Evolutionary conservation across 164 flowering plant genomes (phyloP).

Genomic region (Vitis riparia): DNA sequence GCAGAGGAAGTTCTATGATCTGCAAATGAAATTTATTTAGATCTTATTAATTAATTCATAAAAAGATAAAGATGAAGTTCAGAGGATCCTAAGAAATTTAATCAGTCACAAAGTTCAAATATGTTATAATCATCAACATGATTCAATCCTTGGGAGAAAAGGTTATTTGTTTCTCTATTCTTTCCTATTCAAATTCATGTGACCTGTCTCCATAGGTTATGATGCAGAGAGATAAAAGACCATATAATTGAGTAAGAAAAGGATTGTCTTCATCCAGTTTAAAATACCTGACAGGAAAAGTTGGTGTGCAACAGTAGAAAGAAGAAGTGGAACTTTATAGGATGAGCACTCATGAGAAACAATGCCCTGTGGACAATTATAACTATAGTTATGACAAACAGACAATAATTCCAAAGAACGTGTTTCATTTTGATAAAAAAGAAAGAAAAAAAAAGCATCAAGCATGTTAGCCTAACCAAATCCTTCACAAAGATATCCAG

Average conservation of each 20-base stretch:
- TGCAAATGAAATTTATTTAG: not conserved
- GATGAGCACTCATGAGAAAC: slow-evolving; percentile 72
- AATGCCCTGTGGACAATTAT: slow-evolving; percentile 69
- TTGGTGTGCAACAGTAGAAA: slow-evolving; percentile 83
- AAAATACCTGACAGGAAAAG: slow-evolving; percentile 75
- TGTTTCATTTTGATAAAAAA: not conserved
- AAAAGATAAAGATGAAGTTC: not conserved
- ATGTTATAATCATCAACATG: too few relatives aligned
- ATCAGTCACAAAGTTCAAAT: too few relatives aligned
- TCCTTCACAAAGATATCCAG: slow-evolving; percentile 98
- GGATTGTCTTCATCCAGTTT: not conserved
- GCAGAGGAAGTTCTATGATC: not conserved
- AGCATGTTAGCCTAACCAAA: slow-evolving; percentile 53
- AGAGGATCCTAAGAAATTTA: not conserved
- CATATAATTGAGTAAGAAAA: not conserved
- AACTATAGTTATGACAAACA: not conserved
- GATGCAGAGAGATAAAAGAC: not conserved
- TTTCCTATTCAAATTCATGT: too few relatives aligned
- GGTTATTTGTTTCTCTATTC: too few relatives aligned
- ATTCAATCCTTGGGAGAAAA: too few relatives aligned
- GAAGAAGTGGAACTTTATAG: slow-evolving; percentile 76
- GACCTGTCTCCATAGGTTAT: too few relatives aligned
- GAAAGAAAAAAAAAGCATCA: not conserved
- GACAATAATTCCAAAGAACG: not conserved
- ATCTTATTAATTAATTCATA: not conserved